Evolutionary conservation across 768 basidiomycete genomes (phyloP).

Genomic region (Trametes cingulata): DNA sequence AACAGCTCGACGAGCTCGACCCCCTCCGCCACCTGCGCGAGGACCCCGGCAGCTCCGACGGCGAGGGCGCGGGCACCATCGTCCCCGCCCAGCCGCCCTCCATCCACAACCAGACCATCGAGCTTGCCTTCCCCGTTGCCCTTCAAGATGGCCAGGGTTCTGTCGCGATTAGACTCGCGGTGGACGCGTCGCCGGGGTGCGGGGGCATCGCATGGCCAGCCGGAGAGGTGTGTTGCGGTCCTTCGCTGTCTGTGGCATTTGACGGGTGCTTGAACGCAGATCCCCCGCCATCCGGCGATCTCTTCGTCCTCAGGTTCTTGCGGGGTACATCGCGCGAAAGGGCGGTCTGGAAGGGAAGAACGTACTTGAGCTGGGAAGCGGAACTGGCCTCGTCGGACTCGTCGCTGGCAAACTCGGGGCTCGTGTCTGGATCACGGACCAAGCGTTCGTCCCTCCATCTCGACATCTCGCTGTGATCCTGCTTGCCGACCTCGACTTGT

Average conservation of each 20-base stretch:
- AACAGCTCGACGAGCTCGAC: conserved; percentile 54
- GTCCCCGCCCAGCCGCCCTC: conserved; percentile 59
- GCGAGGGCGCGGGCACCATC: conserved; percentile 33
- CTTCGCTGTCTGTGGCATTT: background rate
- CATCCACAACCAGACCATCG: conserved; percentile 47
- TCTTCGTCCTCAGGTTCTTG: conserved; percentile 60
- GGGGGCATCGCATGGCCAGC: conserved; percentile 94
- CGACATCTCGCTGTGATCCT: background rate
- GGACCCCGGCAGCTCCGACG: conserved; percentile 32
- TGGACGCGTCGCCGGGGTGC: conserved; percentile 86
- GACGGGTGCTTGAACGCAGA: background rate
- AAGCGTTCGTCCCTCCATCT: conserved; percentile 63
- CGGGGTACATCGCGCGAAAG: conserved; percentile 67
- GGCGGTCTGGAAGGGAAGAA: conserved; percentile 56
- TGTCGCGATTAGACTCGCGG: conserved; percentile 52
- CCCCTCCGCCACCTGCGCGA: conserved; percentile 63
- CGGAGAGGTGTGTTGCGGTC: conserved; percentile 61
- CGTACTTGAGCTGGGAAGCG: conserved; percentile 85
- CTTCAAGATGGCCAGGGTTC: conserved; percentile 20
- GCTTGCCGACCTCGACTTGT: conserved; percentile 7
- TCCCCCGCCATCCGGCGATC: background rate
- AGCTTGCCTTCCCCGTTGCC: conserved; percentile 47
- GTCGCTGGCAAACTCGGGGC: conserved; percentile 69
- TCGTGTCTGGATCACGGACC: conserved; percentile 84
- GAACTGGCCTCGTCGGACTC: conserved; percentile 92